Evolutionary conservation across 2,329 filamentous ascomycete species (phyloP).

Genomic region (Cladorrhinum sp.): DNA sequence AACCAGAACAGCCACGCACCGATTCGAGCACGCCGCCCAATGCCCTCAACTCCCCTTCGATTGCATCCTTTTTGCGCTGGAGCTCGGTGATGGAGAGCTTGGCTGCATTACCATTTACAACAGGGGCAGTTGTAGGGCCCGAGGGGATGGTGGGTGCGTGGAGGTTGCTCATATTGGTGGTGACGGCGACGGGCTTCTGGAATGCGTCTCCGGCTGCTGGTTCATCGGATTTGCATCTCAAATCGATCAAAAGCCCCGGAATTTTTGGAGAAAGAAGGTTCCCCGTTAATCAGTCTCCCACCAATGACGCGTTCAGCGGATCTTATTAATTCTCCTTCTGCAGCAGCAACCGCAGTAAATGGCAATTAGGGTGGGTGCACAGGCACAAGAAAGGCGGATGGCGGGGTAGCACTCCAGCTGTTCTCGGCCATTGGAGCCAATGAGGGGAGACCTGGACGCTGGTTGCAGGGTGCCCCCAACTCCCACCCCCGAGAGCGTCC

Average conservation of each 20-base stretch:
- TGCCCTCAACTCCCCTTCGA: conserved; percentile 84
- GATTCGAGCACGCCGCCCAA: conserved; percentile 84
- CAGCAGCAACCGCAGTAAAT: conserved; percentile 13
- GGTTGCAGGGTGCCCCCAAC: neutral
- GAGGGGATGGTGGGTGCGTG: conserved; percentile 64
- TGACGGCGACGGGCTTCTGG: conserved; percentile 32
- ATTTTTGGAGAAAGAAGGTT: conserved; percentile 3
- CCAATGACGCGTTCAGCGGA: conserved; percentile 26
- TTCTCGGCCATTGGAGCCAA: conserved; percentile 12
- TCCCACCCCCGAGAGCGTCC: conserved; percentile 15
- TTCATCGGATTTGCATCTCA: conserved; percentile 14
- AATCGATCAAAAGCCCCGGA: neutral
- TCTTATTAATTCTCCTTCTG: conserved; percentile 1
- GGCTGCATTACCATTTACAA: conserved; percentile 58
- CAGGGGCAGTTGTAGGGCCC: conserved; percentile 65
- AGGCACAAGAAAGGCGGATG: neutral
- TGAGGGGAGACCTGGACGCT: neutral
- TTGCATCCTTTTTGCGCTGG: conserved; percentile 75
- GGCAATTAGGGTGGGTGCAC: neutral
- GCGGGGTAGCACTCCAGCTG: conserved; percentile 20
- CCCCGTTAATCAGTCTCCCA: conserved; percentile 20
- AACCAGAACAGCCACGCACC: conserved; percentile 52
- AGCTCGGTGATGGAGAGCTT: conserved; percentile 74
- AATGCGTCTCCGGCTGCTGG: neutral
- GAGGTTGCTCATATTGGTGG: conserved; percentile 51